Base-by-base conservation (phyloP, 495 filamentous ascomycete genomes). In the Schizothecium vesticola region DNA sequence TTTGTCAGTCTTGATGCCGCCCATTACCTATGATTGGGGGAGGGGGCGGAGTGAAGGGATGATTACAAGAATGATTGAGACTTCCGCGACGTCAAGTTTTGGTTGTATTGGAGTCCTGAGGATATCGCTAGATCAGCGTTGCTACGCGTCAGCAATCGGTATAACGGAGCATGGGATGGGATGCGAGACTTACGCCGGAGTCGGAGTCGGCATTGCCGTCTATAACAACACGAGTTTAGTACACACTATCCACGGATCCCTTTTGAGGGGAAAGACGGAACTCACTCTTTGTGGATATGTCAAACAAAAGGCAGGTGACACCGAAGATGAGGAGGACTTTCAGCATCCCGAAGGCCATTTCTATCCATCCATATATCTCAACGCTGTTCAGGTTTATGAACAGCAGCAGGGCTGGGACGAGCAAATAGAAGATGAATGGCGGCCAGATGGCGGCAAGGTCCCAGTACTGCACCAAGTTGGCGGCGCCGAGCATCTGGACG, bases 61-160 rank as follows among this genome's bases (percentile, higher is more conserved):
- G 59, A 70, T 73, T 74, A 82, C 80, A 81, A 74, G 10, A 82
- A 72, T 0, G 79, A 76, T 28, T 65, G 71, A 5, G 64, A 68
- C 69, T 77, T 74, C 31, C 74, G 77, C 13, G 64, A 55, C 0
- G 77, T 77, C 43, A 73, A 74, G 3, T 67, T 59, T 2, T 63
- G 36, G 64, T 82, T 78, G 62, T 71, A 74, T 59, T 65, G 66
- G 43, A 81, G 64, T 16, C 78, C 71, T 12, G 73, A 66, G 33
- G 70, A 69, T 29, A 75, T 71, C 33, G 70, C 78, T 78, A 61
- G 21, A 1, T 25, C 12, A 22, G 56, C 56, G 22, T n/a, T n/a
- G n/a, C n/a, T n/a, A n/a, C n/a, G n/a, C n/a, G 12, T 23, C 9
- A 59, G 56, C 9, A 11, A 59, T 7, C 11, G 56, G 12, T 7